Percentiles rank a stretch among this genome's conserved stretches.
These are phyloP conservation scores for Apiospora arundinis DNA, from an alignment of 2,329 filamentous ascomycete genomes.

Conservation along the genomic window DNA sequence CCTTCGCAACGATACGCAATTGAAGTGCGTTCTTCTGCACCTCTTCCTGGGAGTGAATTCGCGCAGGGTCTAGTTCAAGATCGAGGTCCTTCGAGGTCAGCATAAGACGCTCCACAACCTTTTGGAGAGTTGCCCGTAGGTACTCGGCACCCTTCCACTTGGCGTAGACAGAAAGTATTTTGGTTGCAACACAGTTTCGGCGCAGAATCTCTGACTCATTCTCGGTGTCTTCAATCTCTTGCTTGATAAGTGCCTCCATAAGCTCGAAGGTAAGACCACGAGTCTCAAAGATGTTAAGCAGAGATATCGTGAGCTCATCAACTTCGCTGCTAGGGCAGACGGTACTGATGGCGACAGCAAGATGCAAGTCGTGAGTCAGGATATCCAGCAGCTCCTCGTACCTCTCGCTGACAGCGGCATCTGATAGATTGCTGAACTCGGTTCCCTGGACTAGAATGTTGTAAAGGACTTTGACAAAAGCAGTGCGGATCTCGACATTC, in stretches of 20 bases:
- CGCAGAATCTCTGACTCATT: constrained; percentile 72
- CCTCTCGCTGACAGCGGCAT: constrained; percentile 71
- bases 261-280: constrained; percentile 68
- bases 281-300: constrained; percentile 74
- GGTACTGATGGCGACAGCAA: constrained; percentile 68
- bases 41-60: constrained; percentile 66
- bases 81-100: constrained; percentile 71
- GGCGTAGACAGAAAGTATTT: constrained; percentile 74
- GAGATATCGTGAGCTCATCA: constrained; percentile 71
- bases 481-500: constrained; percentile 71
- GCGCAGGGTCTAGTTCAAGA: constrained; percentile 70
- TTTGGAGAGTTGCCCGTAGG: constrained; percentile 68
- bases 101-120: constrained; percentile 70
- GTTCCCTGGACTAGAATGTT: constrained; percentile 76
- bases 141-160: constrained; percentile 74
- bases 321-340: constrained; percentile 72
- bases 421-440: constrained; percentile 72
- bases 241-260: constrained; percentile 70
- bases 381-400: constrained; percentile 71
- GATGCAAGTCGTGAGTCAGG: constrained; percentile 65
- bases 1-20: constrained; percentile 70
- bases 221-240: constrained; percentile 73
- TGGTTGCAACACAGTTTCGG: constrained; percentile 74
- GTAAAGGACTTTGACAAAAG: constrained; percentile 73
- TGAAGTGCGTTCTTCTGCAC: constrained; percentile 71